phyloP scores from a whole-genome alignment of 2,329 filamentous ascomycete species.

The Ophiostoma quercus region DNA sequence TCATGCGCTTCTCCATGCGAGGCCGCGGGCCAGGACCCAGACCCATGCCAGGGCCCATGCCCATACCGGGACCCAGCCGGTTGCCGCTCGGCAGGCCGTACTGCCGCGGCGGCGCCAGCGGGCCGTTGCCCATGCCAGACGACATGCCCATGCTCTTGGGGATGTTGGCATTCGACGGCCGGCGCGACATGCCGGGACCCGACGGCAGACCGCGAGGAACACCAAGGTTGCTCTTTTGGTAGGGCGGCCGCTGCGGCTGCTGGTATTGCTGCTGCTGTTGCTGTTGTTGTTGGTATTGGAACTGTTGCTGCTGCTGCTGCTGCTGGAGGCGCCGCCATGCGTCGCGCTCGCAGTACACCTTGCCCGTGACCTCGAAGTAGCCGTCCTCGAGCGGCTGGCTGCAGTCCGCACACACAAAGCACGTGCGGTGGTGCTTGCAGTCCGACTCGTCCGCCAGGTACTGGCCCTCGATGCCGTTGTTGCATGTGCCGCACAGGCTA shows the following conservation, averaged over 20 bases:
- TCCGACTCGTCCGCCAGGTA: slow-evolving; percentile 77
- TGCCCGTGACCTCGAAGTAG: slow-evolving; percentile 83
- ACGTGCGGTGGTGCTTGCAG: slow-evolving; percentile 79
- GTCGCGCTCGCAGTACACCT: slow-evolving; percentile 80
- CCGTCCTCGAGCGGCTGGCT: slow-evolving; percentile 68
- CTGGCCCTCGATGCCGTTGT: slow-evolving; percentile 83
- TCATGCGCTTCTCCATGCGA: slow-evolving; percentile 59
- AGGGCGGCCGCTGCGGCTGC: not conserved
- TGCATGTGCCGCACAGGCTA: slow-evolving; percentile 75
- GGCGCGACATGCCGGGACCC: slow-evolving; percentile 14
- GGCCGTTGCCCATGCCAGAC: not conserved
- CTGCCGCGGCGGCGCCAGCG: slow-evolving; percentile 24
- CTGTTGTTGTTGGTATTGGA: not conserved
- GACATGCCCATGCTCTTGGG: slow-evolving; percentile 13
- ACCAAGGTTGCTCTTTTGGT: slow-evolving; percentile 13
- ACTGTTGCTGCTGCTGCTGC: slow-evolving; percentile 20
- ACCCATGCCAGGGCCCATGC: slow-evolving; percentile 6
- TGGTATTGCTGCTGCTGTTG: slow-evolving; percentile 12
- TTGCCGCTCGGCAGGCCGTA: slow-evolving; percentile 36
- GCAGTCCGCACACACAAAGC: slow-evolving; percentile 81
- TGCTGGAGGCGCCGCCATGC: slow-evolving; percentile 54
- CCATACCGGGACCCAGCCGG: slow-evolving; percentile 31
- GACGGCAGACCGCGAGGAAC: slow-evolving; percentile 21
- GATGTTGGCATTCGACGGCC: slow-evolving; percentile 20
- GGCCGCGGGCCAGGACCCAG: slow-evolving; percentile 33